These are phyloP conservation scores for Fusarium continuum DNA, from an alignment of 2,329 filamentous ascomycete genomes.

Conservation along the genomic window DNA sequence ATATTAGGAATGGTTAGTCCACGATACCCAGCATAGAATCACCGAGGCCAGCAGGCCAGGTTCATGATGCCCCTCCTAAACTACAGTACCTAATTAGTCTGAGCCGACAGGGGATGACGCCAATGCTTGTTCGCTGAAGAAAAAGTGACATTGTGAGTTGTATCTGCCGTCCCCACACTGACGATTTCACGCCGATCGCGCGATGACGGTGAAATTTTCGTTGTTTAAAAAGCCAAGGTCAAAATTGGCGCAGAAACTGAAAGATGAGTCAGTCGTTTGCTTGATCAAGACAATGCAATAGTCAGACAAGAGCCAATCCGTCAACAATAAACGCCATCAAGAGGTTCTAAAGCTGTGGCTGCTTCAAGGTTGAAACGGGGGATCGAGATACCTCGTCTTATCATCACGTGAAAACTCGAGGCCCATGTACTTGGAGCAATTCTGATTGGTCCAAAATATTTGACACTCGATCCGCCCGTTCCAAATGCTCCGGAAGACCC, in stretches of 20 bases:
- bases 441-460: slow-evolving; percentile 38
- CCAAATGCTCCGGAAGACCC: slow-evolving; percentile 38
- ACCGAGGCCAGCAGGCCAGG: slow-evolving; percentile 14
- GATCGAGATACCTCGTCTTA: slow-evolving; percentile 36
- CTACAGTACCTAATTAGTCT: background rate
- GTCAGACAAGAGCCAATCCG: background rate
- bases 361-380: slow-evolving; percentile 2
- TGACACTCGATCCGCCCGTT: slow-evolving; percentile 36
- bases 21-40: slow-evolving; percentile 33
- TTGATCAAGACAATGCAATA: background rate
- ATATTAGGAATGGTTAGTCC: slow-evolving; percentile 30
- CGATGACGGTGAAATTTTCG: slow-evolving; percentile 19
- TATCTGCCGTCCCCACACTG: slow-evolving; percentile 33
- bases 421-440: background rate
- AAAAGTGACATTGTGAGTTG: slow-evolving; percentile 26
- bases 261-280: background rate
- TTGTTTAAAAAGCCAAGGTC: background rate
- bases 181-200: slow-evolving; percentile 17
- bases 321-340: background rate
- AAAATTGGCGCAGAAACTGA: background rate
- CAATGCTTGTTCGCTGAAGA: slow-evolving; percentile 22
- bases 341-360: slow-evolving; percentile 5
- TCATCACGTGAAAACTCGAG: slow-evolving; percentile 39
- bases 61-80: slow-evolving; percentile 23
- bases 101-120: slow-evolving; percentile 18